Conservation (phyloP, 1,284 basidiomycete genomes). For the Limonomyces culmigenus region DNA sequence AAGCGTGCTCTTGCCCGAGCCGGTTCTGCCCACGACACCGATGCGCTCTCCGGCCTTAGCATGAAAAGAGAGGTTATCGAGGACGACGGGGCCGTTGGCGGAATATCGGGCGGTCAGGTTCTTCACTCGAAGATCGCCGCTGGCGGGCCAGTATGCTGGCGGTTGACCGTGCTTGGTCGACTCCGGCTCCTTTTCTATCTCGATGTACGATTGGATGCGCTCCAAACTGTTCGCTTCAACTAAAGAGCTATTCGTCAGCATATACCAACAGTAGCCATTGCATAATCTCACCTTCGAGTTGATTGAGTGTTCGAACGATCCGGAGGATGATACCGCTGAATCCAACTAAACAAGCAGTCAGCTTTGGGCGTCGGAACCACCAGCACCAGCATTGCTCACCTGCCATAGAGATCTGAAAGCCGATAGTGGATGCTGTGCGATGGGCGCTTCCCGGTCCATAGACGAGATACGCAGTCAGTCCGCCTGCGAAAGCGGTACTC, state of each 20-base stretch:
- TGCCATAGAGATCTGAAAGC: neutral
- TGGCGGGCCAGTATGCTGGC: constrained; percentile 17
- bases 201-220: constrained; percentile 23
- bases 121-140: constrained; percentile 15
- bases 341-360: neutral
- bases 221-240: constrained; percentile 15
- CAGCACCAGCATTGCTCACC: neutral
- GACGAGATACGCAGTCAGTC: neutral
- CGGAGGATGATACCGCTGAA: neutral
- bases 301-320: neutral
- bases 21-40: no score
- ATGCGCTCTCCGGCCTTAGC: constrained; percentile 32
- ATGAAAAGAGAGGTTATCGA: constrained; percentile 27
- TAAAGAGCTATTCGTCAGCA: constrained; percentile 2
- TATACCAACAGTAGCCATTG: neutral
- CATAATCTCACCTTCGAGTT: neutral
- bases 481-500: neutral
- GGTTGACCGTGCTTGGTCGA: constrained; percentile 14
- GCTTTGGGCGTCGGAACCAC: neutral
- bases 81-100: constrained; percentile 23
- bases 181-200: constrained; percentile 24
- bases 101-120: constrained; percentile 10
- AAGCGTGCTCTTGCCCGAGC: no score
- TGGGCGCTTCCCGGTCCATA: neutral
- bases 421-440: neutral